These are phyloP conservation scores for Aspergillus sp. DNA, from an alignment of 2,329 filamentous ascomycete genomes.

Conservation along the genomic window DNA sequence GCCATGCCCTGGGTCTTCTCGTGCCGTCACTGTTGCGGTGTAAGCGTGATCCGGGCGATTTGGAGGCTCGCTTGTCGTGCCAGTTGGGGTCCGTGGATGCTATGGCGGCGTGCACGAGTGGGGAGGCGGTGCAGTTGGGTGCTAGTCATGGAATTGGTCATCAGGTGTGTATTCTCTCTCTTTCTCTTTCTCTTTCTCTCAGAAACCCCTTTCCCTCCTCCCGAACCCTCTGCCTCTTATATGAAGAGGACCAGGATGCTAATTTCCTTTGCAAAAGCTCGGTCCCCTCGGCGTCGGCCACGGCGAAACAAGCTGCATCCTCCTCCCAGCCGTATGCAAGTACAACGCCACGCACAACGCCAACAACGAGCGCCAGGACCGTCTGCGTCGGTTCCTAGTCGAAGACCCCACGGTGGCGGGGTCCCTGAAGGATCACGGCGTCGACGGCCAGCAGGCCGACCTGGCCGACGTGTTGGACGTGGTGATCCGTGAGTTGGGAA, in stretches of 20 bases:
- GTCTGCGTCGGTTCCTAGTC: slow-evolving; percentile 43
- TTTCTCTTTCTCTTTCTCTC: slow-evolving; percentile 3
- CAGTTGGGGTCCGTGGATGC: slow-evolving; percentile 54
- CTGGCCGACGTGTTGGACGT: slow-evolving; percentile 54
- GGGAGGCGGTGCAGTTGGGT: slow-evolving; percentile 43
- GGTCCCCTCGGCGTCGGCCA: slow-evolving; percentile 59
- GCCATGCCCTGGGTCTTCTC: slow-evolving; percentile 42
- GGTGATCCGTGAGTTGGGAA: slow-evolving; percentile 51
- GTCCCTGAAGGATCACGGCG: slow-evolving; percentile 33
- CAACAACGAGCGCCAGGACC: slow-evolving; percentile 44
- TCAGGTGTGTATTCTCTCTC: slow-evolving; percentile 36
- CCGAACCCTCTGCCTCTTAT: no score
- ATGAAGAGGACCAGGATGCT: not conserved
- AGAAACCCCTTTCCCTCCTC: no score
- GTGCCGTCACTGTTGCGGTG: slow-evolving; percentile 45
- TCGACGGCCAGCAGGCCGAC: slow-evolving; percentile 34
- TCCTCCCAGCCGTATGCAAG: slow-evolving; percentile 57
- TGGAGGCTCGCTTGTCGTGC: slow-evolving; percentile 47
- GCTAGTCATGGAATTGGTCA: slow-evolving; percentile 56
- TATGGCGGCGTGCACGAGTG: slow-evolving; percentile 48
- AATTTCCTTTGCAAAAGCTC: slow-evolving; percentile 28
- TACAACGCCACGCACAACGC: slow-evolving; percentile 51
- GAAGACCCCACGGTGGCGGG: slow-evolving; percentile 35
- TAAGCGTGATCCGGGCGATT: slow-evolving; percentile 36
- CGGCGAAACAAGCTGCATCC: slow-evolving; percentile 60